Base-by-base conservation (phyloP, 2,329 filamentous ascomycete species). In the Alternaria atra region DNA sequence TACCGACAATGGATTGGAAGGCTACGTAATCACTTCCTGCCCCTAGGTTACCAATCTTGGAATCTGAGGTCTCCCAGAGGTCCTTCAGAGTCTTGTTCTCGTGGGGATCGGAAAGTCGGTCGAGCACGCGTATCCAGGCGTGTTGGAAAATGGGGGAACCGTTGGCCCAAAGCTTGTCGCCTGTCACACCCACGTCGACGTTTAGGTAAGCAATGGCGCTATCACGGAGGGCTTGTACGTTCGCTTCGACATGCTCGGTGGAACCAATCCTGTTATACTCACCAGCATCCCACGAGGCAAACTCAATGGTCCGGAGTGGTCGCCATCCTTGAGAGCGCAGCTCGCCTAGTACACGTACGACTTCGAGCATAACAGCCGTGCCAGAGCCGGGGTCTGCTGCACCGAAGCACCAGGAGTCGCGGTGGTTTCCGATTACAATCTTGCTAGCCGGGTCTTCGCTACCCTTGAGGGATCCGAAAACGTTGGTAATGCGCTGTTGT, bases 221-320 rank as follows among this genome's bases (percentile, higher is more conserved):
- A 17, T 86, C 82, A 42, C 92, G 90, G 6, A 99, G 84, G 3
- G 82, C 77, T 0, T 94, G 89, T 29, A 93, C 83, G 68, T 94
- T 90, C 47, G 91, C 90, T 80, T 99, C 95, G 46, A 99, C 95
- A 72, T 91, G 94, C 77, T 99, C 95, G 2, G 95, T 98, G 10
- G 93, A 97, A 8, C 95, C 95, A 59, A 97, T 91, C 46, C 95
- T 82, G 78, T 97, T 97, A 82, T 97, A 98, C 78, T 94, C 93
- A 69, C 90, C 90, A 4, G 88, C 95, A 77, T 99, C 95, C 95
- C 95, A 99, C 34, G 92, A 97, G 73, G 94, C 93, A 78, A 99
- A 98, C 77, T 97, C 91, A 66, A 99, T 97, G 4, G 93, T 96
- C n/a, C 95, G 90, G 15, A 97, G 84, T 1, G 95, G 95, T 27